Percentiles rank a stretch among this genome's conserved stretches.
phyloP scores from a whole-genome alignment of 2,329 filamentous ascomycete species.

The Daldinia sp. region DNA sequence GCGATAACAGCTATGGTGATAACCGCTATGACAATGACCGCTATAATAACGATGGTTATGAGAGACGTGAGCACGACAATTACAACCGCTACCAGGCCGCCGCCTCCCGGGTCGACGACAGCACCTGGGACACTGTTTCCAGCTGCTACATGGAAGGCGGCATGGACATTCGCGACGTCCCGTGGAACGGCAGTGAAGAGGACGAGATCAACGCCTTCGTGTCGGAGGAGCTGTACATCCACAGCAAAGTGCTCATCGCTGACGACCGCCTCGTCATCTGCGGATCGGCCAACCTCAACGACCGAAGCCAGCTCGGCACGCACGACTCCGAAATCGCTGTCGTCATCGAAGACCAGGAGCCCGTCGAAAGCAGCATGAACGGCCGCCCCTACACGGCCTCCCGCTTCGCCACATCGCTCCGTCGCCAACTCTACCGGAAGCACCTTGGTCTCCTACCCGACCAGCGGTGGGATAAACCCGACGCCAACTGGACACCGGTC shows the following conservation, averaged over 20 bases:
- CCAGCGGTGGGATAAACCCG: constrained; percentile 74
- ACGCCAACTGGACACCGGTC: constrained; percentile 83
- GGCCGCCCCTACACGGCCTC: constrained; percentile 78
- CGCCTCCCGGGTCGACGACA: constrained; percentile 65
- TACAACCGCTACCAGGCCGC: constrained; percentile 81
- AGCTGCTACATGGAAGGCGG: constrained; percentile 87
- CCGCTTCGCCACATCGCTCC: constrained; percentile 81
- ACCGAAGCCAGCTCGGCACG: constrained; percentile 84
- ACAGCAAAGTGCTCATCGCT: constrained; percentile 89
- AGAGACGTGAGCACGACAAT: constrained; percentile 42
- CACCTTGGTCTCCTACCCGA: constrained; percentile 86
- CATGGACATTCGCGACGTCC: constrained; percentile 71
- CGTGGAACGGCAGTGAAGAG: constrained; percentile 67
- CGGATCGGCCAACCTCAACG: constrained; percentile 91
- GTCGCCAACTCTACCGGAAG: constrained; percentile 89
- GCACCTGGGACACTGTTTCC: constrained; percentile 80
- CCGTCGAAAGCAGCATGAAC: constrained; percentile 79
- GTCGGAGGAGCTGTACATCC: constrained; percentile 77
- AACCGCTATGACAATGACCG: constrained; percentile 49
- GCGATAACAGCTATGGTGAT: too few relatives aligned
- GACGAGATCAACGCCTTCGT: constrained; percentile 72
- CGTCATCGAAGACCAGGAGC: constrained; percentile 81
- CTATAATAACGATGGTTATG: constrained; percentile 43
- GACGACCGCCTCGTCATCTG: constrained; percentile 90
- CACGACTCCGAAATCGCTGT: constrained; percentile 94